phyloP scores from a whole-genome alignment of 371 early-diverging fungal genomes.

The Blakeslea trispora region DNA sequence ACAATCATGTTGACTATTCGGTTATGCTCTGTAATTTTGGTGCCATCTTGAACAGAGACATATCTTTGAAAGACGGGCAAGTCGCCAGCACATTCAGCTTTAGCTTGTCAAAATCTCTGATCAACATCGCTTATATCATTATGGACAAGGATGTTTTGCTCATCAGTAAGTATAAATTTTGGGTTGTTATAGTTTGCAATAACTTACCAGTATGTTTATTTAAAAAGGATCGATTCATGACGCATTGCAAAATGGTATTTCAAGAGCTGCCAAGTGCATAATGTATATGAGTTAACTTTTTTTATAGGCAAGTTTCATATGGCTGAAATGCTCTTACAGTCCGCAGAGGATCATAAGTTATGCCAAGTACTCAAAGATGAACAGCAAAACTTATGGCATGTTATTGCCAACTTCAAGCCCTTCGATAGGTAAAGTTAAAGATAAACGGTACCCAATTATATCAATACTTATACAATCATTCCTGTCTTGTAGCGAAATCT shows the following conservation, averaged over 20 bases:
- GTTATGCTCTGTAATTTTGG: slow-evolving; percentile 56
- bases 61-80: slow-evolving; percentile 36
- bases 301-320: slow-evolving; percentile 52
- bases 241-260: slow-evolving; percentile 42
- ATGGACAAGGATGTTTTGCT: slow-evolving; percentile 39
- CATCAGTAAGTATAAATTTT: slow-evolving; percentile 25
- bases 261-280: not conserved
- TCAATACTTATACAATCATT: not conserved
- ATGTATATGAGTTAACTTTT: not conserved
- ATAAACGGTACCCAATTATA: not conserved
- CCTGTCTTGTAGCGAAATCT: slow-evolving; percentile 27
- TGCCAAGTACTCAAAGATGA: slow-evolving; percentile 11
- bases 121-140: slow-evolving; percentile 59
- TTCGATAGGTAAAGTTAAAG: slow-evolving; percentile 29
- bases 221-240: slow-evolving; percentile 45
- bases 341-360: slow-evolving; percentile 16
- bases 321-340: slow-evolving; percentile 43
- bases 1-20: slow-evolving; percentile 55
- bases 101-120: slow-evolving; percentile 44
- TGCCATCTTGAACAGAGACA: slow-evolving; percentile 27
- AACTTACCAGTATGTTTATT: not conserved
- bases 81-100: slow-evolving; percentile 37
- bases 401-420: slow-evolving; percentile 48
- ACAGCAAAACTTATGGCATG: slow-evolving; percentile 51
- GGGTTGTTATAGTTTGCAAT: not conserved